Evolutionary conservation across 1,139 yeast genomes (phyloP), one percentile per base, ranked within the genome.

Genomic region (Scheffersomyces lignicola): DNA sequence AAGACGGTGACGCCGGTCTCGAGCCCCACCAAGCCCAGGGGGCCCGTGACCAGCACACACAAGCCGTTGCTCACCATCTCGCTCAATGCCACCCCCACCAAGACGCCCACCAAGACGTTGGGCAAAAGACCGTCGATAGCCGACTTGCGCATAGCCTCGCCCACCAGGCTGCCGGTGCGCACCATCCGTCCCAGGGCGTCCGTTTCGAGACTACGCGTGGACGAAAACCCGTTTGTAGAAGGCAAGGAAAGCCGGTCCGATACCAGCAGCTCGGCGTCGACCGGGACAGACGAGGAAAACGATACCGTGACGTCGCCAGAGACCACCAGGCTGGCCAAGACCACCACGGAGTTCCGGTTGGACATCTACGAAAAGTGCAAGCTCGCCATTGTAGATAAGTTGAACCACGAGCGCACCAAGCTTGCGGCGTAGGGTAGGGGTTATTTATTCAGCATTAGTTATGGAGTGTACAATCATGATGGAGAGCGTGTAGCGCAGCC

Each of bases 321-420:
- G 8, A 14, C 28, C 6, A 9, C 23, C 8, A 20, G n/a, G 7
- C 15, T 8, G 10, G 10, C 4, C 10, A 24, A 11, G n/a, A 7
- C 28, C 5, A 26, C 29, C 12, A 26, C 20, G 5, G 29, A 26
- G 11, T 26, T 26, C 10, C 29, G 37, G 27, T 27, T 31, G 13
- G 60, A 56, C 10, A 33, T 58, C 16, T 57, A 56, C 45, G 58
- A 54, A 16, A 61, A 60, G 43, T 62, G 68, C 40, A 50, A 49
- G 34, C 8, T 17, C 3, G 65, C 65, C 2, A 55, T 62, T 2
- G 32, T 38, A 9, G 60, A 54, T 11, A 55, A 56, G 35, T 39
- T 62, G 6, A 42, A 40, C 24, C 36, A 37, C 27, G 64, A 59
- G 38, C 20, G 29, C 16, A 26, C 12, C 5, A 7, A 15, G 11